Evolutionary conservation across 2,329 filamentous ascomycete genomes (phyloP).

Genomic region (Mycosphaerella sp.): DNA sequence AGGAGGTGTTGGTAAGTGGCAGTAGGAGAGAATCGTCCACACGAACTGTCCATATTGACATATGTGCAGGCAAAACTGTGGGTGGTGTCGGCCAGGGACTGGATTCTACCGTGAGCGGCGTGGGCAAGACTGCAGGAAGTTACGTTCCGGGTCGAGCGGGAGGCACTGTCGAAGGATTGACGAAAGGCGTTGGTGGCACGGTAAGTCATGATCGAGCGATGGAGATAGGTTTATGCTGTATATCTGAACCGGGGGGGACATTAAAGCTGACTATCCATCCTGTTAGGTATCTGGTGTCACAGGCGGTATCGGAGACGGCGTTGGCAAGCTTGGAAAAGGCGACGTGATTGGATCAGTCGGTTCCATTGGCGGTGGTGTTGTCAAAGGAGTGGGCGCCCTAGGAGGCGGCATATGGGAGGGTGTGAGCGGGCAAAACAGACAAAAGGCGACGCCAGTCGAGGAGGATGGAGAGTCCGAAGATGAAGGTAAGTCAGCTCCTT

Average conservation of each 20-base stretch:
- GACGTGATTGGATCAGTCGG: constrained; percentile 41
- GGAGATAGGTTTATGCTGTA: no score
- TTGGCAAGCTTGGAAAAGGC: constrained; percentile 42
- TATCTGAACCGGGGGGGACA: no score
- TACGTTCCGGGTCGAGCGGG: constrained; percentile 37
- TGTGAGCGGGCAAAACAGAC: constrained; percentile 28
- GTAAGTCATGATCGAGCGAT: no score
- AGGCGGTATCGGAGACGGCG: constrained; percentile 41
- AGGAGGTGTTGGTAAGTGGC: constrained; percentile 32
- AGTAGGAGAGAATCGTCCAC: no score
- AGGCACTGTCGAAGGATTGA: constrained; percentile 39
- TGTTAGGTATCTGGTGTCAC: constrained; percentile 31
- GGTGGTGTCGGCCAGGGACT: constrained; percentile 30
- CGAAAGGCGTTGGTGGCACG: constrained; percentile 39
- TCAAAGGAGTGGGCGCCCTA: constrained; percentile 27
- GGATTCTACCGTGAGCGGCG: constrained; percentile 27
- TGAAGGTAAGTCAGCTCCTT: background rate
- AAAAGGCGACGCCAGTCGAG: constrained; percentile 15
- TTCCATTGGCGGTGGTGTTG: constrained; percentile 39
- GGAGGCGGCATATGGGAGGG: constrained; percentile 31
- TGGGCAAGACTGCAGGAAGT: constrained; percentile 32
- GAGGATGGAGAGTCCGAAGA: constrained; percentile 6
- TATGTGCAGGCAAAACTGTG: background rate
- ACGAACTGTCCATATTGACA: background rate
- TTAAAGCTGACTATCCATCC: no score